Evolutionary conservation across 768 basidiomycete genomes (phyloP), one percentile per base, ranked within the genome.

Genomic region (Melanogaster broomeanus): DNA sequence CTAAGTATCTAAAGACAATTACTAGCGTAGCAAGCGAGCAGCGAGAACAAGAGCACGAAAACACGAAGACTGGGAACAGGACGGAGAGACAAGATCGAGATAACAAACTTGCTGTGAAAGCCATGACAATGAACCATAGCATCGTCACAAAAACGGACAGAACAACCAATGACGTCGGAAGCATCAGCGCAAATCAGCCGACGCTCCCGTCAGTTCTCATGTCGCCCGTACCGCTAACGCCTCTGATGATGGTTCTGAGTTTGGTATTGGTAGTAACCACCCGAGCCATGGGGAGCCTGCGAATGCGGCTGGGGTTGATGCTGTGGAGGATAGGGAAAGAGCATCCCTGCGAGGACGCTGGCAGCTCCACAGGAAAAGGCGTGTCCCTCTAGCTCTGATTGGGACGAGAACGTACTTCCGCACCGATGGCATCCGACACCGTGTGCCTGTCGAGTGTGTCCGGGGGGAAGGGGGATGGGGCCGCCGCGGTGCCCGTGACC

Each of bases 361-460:
- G 42, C 47, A 9, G 42, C 53, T 8, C 60, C 56, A 44, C 63
- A 62, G n/a, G 37, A 44, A 13, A 52, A 4, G 11, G 41, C 35
- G 31, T 65, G 57, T n/a, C 13, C 15, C 22, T 47, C 47, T 3
- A 56, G 35, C 9, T 56, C 60, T 22, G 31, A 21, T 6, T 46
- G 57, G 18, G 53, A 53, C 19, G 34, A 5, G 21, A 56, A 56
- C 3, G 15, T n/a, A 3, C 51, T 24, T 22, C 21, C 25, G n/a
- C 62, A 63, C n/a, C 60, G 63, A 33, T 28, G 19, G 35, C 63
- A 65, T 16, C 19, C 39, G 16, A 42, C 38, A 13, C 19, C 8
- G 31, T 42, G 3, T 9, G 30, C 6, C 25, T 34, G 3, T 25
- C 45, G 34, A 18, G 45, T 13, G 42, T 13, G 25, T 33, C 40